phyloP scores from a whole-genome alignment of 169 alveolate species.

The Miamiensis avidus region DNA sequence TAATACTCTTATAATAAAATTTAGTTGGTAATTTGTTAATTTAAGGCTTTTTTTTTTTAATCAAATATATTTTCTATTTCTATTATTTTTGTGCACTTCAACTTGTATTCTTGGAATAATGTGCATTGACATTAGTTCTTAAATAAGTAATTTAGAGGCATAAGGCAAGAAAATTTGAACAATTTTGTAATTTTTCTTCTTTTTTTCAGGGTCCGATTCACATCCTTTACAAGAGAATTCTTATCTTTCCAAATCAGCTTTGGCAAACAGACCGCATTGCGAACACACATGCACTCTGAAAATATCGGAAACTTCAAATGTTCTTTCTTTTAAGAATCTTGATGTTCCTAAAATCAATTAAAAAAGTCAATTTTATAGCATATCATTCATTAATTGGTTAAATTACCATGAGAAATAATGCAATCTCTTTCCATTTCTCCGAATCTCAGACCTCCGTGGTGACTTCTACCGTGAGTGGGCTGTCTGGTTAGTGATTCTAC shows the following conservation, averaged over 20 bases:
- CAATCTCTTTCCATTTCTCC: conserved; percentile 99
- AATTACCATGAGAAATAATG: conserved; percentile 97
- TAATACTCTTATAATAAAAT: not conserved
- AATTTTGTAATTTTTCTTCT: conserved; percentile 86
- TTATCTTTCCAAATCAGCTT: conserved; percentile 93
- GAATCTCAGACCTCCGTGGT: conserved; percentile 98
- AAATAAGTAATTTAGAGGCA: conserved; percentile 97
- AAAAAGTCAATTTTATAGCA: not conserved
- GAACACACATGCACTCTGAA: conserved; percentile 99
- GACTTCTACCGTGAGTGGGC: conserved; percentile 99
- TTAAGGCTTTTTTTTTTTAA: not conserved
- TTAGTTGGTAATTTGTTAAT: too few species aligned
- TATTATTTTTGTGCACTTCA: not conserved
- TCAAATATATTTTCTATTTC: conserved; percentile 17
- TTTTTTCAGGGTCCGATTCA: conserved; percentile 46
- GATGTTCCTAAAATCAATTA: conserved; percentile 90
- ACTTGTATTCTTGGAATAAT: conserved; percentile 93
- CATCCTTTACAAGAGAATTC: conserved; percentile 93
- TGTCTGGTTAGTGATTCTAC: conserved; percentile 98
- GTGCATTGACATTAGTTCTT: conserved; percentile 99
- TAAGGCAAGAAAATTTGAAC: conserved; percentile 97
- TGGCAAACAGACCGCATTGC: conserved; percentile 94
- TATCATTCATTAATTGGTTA: not conserved
- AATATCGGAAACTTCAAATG: conserved; percentile 98
- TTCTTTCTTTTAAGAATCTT: conserved; percentile 98